Evolutionary conservation across 805 yeast genomes (phyloP).

Genomic region (Ogataea polymorpha): DNA sequence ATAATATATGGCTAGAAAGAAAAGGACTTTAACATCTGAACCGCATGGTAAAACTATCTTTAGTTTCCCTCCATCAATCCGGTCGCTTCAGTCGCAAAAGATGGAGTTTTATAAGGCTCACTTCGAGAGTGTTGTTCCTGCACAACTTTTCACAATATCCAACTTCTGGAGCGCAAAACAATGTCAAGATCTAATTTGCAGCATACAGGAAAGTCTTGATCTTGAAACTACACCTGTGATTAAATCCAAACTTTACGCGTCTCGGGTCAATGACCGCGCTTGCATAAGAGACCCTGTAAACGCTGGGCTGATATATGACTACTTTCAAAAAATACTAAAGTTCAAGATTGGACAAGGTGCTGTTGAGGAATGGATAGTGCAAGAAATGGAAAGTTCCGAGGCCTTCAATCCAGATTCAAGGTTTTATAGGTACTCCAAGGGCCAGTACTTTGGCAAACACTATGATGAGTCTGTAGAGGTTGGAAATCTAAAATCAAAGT

Average conservation of each 20-base stretch:
- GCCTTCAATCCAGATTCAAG: conserved; percentile 57
- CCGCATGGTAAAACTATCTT: neutral
- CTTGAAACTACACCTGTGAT: conserved; percentile 48
- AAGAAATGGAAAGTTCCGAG: conserved; percentile 36
- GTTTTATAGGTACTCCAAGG: conserved; percentile 50
- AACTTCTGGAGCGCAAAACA: conserved; percentile 37
- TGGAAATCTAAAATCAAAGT: conserved; percentile 40
- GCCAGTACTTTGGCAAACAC: conserved; percentile 59
- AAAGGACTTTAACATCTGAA: neutral
- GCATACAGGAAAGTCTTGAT: conserved; percentile 22
- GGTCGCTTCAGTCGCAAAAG: neutral
- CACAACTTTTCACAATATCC: conserved; percentile 40
- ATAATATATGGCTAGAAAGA: conserved; percentile 1
- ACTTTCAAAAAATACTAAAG: conserved; percentile 33
- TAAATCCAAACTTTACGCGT: conserved; percentile 53
- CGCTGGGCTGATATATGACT: conserved; percentile 43
- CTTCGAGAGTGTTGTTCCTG: conserved; percentile 21
- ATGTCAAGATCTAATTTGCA: conserved; percentile 38
- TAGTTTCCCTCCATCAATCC: conserved; percentile 9
- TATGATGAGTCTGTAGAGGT: conserved; percentile 55
- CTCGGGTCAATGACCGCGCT: conserved; percentile 53
- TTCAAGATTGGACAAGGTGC: conserved; percentile 30
- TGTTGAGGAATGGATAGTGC: conserved; percentile 28
- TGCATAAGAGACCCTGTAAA: conserved; percentile 36
- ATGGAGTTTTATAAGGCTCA: conserved; percentile 9